These are phyloP conservation scores for Backusella sp. DNA, from an alignment of 192 early-diverging fungal species.

Conservation along the genomic window DNA sequence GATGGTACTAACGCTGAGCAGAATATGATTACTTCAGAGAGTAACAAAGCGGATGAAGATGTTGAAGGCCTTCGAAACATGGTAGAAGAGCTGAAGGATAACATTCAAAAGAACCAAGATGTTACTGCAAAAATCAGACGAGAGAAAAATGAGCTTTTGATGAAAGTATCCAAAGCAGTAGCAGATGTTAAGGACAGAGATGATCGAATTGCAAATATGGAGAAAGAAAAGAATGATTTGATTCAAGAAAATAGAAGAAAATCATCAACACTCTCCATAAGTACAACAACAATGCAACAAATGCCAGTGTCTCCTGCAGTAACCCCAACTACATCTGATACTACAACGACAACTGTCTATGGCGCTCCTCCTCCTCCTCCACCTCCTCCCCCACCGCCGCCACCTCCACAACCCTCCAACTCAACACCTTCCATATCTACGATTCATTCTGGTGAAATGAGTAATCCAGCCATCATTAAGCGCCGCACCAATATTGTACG, in stretches of 20 bases:
- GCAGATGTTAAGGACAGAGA: conserved; percentile 25
- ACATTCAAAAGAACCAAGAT: conserved; percentile 17
- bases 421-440: background rate
- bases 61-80: conserved; percentile 25
- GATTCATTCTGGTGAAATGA: background rate
- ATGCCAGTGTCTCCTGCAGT: background rate
- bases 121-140: conserved; percentile 25
- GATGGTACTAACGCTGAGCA: background rate
- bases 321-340: background rate
- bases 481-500: background rate
- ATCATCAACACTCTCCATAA: background rate
- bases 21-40: background rate
- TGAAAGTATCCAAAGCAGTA: conserved; percentile 28
- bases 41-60: conserved; percentile 13
- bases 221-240: background rate
- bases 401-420: conserved; percentile 23
- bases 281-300: background rate
- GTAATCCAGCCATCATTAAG: background rate
- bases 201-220: conserved; percentile 1
- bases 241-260: background rate
- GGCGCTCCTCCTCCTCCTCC: conserved; percentile 25
- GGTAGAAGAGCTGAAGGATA: conserved; percentile 25
- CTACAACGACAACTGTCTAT: conserved; percentile 13
- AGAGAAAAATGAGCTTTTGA: conserved; percentile 32
- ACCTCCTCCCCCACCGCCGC: conserved; percentile 14